Conservation (phyloP, 257 asterid genomes). For the Nicotiana tabacum region DNA sequence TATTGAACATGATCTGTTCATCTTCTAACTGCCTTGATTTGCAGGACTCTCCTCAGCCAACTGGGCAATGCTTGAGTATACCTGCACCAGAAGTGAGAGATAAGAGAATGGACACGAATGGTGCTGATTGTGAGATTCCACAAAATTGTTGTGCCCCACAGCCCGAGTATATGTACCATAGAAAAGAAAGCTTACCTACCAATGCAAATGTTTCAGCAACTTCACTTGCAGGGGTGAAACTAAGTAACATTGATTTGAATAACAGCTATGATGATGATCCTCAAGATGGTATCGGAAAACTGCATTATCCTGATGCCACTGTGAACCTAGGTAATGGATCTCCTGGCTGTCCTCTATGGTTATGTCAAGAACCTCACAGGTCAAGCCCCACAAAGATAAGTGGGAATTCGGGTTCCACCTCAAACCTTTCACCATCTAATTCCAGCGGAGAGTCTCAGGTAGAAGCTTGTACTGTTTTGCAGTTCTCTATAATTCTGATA, state of each 20-base stretch:
- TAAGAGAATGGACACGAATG: constrained; percentile 19
- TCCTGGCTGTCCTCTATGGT: constrained; percentile 39
- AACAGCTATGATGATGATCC: constrained; percentile 68
- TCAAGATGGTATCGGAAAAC: constrained; percentile 54
- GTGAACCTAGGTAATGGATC: constrained; percentile 30
- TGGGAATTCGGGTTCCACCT: constrained; percentile 64
- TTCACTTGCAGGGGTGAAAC: constrained; percentile 30
- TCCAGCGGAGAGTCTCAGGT: constrained; percentile 91
- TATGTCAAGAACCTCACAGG: constrained; percentile 43
- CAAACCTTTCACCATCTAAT: constrained; percentile 68
- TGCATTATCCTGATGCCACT: constrained; percentile 27
- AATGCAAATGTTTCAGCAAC: constrained; percentile 31
- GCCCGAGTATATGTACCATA: constrained; percentile 27
- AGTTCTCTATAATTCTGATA: background rate
- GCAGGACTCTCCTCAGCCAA: constrained; percentile 24
- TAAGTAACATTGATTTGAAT: constrained; percentile 65
- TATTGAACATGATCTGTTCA: background rate
- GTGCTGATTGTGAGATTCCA: constrained; percentile 28
- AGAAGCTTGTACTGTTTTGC: background rate
- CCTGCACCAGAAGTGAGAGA: constrained; percentile 14
- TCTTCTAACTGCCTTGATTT: constrained; percentile 14
- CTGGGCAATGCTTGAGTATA: constrained; percentile 13
- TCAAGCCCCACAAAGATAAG: constrained; percentile 62
- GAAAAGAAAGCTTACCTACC: constrained; percentile 26
- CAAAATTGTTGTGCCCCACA: constrained; percentile 32